phyloP scores from a whole-genome alignment of 805 yeast genomes.

The Lachancea sp. region DNA sequence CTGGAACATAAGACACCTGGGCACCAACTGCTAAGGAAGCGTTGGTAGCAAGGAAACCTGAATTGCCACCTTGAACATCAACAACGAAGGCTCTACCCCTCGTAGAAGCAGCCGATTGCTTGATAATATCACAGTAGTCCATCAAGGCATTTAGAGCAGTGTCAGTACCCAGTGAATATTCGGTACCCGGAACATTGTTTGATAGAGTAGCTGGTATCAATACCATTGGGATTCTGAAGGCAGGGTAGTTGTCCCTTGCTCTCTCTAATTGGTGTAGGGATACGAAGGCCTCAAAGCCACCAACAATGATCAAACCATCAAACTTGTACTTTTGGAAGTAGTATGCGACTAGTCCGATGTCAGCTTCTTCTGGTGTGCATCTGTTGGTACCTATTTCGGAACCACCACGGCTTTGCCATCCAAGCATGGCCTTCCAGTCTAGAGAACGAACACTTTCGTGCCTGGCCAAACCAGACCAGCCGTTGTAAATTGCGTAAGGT shows the following conservation, averaged over 20 bases:
- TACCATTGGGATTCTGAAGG: constrained; percentile 90
- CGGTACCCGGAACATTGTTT: constrained; percentile 97
- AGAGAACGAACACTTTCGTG: constrained; percentile 76
- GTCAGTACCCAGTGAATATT: constrained; percentile 90
- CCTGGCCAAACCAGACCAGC: constrained; percentile 84
- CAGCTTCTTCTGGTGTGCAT: constrained; percentile 72
- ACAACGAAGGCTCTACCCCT: constrained; percentile 92
- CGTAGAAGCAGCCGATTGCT: constrained; percentile 91
- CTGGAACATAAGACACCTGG: constrained; percentile 71
- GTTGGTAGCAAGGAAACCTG: constrained; percentile 87
- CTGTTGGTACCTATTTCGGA: constrained; percentile 97
- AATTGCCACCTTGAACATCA: constrained; percentile 97
- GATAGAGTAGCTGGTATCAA: constrained; percentile 93
- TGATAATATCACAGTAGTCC: constrained; percentile 89
- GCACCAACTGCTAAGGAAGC: constrained; percentile 88
- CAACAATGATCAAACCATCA: constrained; percentile 86
- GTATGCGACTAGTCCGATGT: constrained; percentile 85
- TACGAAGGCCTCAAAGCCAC: constrained; percentile 95
- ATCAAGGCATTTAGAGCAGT: constrained; percentile 90
- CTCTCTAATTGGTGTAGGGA: constrained; percentile 75
- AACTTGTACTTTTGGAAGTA: constrained; percentile 83
- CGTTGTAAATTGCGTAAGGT: constrained; percentile 87
- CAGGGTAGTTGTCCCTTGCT: constrained; percentile 78
- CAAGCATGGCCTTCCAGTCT: constrained; percentile 79
- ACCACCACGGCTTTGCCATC: constrained; percentile 87